Evolutionary conservation across 768 basidiomycete species (phyloP), one percentile per base, ranked within the genome.

Genomic region (Auriculariales sp.): DNA sequence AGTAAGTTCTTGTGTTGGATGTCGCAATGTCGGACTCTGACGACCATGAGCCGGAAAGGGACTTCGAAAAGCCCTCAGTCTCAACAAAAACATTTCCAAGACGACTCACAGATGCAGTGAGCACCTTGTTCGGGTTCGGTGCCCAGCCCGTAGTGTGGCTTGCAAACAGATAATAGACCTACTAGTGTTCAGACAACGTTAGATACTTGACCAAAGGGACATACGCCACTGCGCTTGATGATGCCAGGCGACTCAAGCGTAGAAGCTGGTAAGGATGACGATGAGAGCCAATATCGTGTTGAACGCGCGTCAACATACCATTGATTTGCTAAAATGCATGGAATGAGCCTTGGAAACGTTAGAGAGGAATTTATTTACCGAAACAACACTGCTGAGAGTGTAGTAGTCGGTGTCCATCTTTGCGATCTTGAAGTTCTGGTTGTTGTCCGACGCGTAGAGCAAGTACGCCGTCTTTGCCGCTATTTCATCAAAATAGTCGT

Each of bases 381-480:
- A 19, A 3, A 68, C 68, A 49, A 72, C 67, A 10, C 71, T 61
- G 0, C 68, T 65, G 15, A 81, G 73, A 51, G 73, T 75, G 56
- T 78, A 75, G 53, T 78, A 81, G 57, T 78, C 71, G n/a, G 69
- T 53, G 53, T 78, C 75, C 49, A 79, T 61, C 36, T 61, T 62
- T 11, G 78, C 68, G 22, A 81, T 78, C 67, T 81, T 81, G 69
- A 79, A 79, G 58, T 79, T 75, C 61, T 78, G 75, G 59, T 81
- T 81, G 61, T 77, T 77, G 61, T 81, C 78, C 4, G 77, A 78
- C 15, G 78, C 78, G 55, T 78, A 81, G 15, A 81, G 66, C 12
- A 81, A 67, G 57, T 79, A 81, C 5, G 74, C 64, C 0, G 72
- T 73, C 51, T 70, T 68, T 14, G 67, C 68, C 51, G 63, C 70